Evolutionary conservation across 257 asterid genomes (phyloP), one percentile per base, ranked within the genome.

Genomic region (Gentiana macrophylla): DNA sequence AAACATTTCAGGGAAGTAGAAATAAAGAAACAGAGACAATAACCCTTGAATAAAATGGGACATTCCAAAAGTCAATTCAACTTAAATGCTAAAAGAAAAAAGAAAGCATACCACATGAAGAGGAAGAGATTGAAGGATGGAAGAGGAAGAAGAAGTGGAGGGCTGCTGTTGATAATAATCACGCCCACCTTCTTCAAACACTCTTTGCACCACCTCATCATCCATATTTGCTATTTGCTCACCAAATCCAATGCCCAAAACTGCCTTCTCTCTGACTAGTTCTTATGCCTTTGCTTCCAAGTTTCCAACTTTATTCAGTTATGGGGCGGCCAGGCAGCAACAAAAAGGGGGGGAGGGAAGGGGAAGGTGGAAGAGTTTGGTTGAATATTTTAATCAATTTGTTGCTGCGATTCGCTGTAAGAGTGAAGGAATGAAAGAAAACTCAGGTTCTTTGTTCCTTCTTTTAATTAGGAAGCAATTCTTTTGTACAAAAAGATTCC

Each of bases 61-160:
- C 50, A 32, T 10, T 33, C 12, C 47, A 35, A 37, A n/a, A 12
- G 37, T 50, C 5, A 32, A 2, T 0, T 1, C 52, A 35, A 45
- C 10, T 35, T n/a, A 13, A 15, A 43, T 36, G 52, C 15, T 9
- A 3, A 47, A 11, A 51, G 47, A 55, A 66, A 12, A 38, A 43
- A 10, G 35, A 12, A 52, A 43, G 12, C 68, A 35, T 81, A 88
- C 99, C 91, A 92, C 87, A 32, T 92, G 99, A 43, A 92, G 85
- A 57, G 95, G 97, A 36, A 88, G 97, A 24, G 99, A 88, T 69
- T 92, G 95, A 57, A 92, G 97, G 72, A 92, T 88, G 62, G 99
- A 92, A 5, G 97, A 79, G 3, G 81, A 77, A 15, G 95, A 80
- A 32, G 96, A 82, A 64, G 95, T 79, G 59, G 98, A 82, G 37